Percentiles rank a stretch among this genome's conserved stretches.
Conservation (phyloP, 768 basidiomycete species). For the Collybia sordida region DNA sequence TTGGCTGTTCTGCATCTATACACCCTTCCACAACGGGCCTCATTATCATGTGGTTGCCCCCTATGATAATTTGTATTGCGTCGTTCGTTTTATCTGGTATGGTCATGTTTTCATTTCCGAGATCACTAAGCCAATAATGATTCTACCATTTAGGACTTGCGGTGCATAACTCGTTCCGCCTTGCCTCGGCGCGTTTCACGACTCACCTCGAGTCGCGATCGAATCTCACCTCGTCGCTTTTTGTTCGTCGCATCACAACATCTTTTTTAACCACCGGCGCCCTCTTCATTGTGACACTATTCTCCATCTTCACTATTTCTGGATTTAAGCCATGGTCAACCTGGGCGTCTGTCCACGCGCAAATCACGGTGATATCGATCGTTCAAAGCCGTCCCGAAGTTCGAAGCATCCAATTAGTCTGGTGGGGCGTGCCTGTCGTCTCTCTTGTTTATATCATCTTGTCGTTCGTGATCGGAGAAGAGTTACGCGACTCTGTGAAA, state of each 20-base stretch:
- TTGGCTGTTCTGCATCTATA: slow-evolving; percentile 53
- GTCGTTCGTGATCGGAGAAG: slow-evolving; percentile 36
- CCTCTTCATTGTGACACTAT: slow-evolving; percentile 37
- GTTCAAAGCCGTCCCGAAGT: slow-evolving; percentile 22
- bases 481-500: slow-evolving; percentile 30
- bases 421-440: slow-evolving; percentile 41
- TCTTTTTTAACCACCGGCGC: slow-evolving; percentile 41
- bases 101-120: slow-evolving; percentile 9
- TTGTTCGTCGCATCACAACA: slow-evolving; percentile 56
- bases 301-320: slow-evolving; percentile 35
- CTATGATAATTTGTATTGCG: slow-evolving; percentile 39
- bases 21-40: slow-evolving; percentile 42
- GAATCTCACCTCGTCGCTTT: slow-evolving; percentile 43
- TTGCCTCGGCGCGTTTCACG: slow-evolving; percentile 23
- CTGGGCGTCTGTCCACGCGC: slow-evolving; percentile 46
- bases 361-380: slow-evolving; percentile 36
- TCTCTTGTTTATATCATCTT: slow-evolving; percentile 39
- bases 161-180: slow-evolving; percentile 28
- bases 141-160: slow-evolving; percentile 25
- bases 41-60: slow-evolving; percentile 44
- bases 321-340: slow-evolving; percentile 37
- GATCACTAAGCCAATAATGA: neutral
- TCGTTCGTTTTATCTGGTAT: slow-evolving; percentile 43
- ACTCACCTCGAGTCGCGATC: slow-evolving; percentile 39
- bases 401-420: slow-evolving; percentile 25